Evolutionary conservation across 768 basidiomycete genomes (phyloP).

Genomic region (Agrocybe praecox): DNA sequence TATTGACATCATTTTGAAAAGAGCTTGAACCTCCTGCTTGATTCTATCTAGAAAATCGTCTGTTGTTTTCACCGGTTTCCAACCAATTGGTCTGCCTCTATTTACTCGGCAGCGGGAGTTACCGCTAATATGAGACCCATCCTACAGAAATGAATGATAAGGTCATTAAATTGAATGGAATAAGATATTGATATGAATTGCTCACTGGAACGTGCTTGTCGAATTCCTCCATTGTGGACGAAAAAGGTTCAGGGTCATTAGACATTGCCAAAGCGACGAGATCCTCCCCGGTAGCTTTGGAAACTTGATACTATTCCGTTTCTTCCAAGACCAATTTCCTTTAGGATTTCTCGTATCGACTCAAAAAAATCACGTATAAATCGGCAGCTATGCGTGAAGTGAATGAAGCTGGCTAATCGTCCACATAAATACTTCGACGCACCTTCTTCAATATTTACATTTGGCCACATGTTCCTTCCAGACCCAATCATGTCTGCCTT

Average conservation of each 20-base stretch:
- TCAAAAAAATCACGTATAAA: conserved; percentile 49
- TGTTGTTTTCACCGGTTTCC: conserved; percentile 44
- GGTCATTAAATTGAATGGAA: not conserved
- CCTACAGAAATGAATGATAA: not conserved
- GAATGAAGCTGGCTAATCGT: too few relatives aligned
- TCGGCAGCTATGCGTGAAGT: too few relatives aligned
- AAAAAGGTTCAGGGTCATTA: conserved; percentile 39
- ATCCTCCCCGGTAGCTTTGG: conserved; percentile 37
- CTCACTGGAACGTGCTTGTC: conserved; percentile 36
- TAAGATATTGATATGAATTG: not conserved
- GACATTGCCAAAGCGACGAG: conserved; percentile 39
- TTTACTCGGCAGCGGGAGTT: conserved; percentile 42
- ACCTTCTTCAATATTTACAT: conserved; percentile 59
- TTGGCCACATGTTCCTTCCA: conserved; percentile 62
- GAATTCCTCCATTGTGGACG: conserved; percentile 49
- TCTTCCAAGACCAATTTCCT: conserved; percentile 59
- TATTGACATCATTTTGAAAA: too few relatives aligned
- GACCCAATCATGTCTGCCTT: conserved; percentile 57
- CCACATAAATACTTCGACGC: conserved; percentile 9
- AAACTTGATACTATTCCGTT: conserved; percentile 50
- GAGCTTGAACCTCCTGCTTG: conserved; percentile 30
- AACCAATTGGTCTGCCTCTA: conserved; percentile 42
- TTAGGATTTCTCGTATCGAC: conserved; percentile 27
- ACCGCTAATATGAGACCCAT: conserved; percentile 34
- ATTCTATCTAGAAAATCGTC: conserved; percentile 44